Evolutionary conservation across 257 asterid genomes (phyloP).

Genomic region (Nicotiana otophora): DNA sequence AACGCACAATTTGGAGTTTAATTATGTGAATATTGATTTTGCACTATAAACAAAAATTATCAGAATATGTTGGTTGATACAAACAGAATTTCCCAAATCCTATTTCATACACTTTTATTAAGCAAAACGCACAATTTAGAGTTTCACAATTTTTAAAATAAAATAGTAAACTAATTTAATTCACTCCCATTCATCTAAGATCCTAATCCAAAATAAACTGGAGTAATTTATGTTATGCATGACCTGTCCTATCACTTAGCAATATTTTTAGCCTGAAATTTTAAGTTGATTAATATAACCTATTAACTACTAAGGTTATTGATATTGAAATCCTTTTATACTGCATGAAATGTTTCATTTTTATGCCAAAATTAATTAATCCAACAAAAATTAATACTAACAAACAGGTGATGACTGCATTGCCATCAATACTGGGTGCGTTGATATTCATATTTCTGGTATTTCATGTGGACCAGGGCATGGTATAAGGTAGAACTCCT

Average conservation of each 20-base stretch:
- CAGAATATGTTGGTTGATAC: neutral
- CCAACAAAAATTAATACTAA: neutral
- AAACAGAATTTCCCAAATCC: neutral
- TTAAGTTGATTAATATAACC: neutral
- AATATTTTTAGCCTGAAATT: neutral
- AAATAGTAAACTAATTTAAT: too few relatives aligned
- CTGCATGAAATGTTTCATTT: neutral
- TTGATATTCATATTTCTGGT: conserved; percentile 1
- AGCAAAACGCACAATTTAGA: neutral
- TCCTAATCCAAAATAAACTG: too few relatives aligned
- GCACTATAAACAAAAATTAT: neutral
- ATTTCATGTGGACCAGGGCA: conserved; percentile 25
- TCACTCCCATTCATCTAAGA: too few relatives aligned
- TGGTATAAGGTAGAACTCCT: conserved; percentile 19
- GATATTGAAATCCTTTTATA: neutral
- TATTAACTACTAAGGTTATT: neutral
- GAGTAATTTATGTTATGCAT: too few relatives aligned
- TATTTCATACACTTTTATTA: neutral
- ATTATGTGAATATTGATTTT: neutral
- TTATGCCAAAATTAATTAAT: neutral
- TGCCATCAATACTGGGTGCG: conserved; percentile 12
- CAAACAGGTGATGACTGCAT: conserved; percentile 21
- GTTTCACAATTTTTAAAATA: too few relatives aligned
- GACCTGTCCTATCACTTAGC: too few relatives aligned
- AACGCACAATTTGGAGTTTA: neutral